phyloP scores from a whole-genome alignment of 805 yeast species.

The Monosporozyma unispora region DNA sequence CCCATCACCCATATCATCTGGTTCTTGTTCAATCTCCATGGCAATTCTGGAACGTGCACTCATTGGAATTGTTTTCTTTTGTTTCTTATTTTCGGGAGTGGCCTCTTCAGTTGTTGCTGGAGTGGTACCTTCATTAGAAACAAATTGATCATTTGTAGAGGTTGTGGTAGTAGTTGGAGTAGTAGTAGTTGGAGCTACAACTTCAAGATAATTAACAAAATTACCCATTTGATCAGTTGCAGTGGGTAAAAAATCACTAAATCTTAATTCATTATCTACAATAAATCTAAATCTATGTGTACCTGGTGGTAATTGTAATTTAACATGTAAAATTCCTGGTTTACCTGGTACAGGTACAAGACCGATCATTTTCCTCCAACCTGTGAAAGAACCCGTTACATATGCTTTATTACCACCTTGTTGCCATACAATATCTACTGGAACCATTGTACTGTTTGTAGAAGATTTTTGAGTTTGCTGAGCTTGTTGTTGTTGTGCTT shows the following conservation, averaged over 20 bases:
- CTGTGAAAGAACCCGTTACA: constrained; percentile 95
- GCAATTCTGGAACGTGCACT: constrained; percentile 46
- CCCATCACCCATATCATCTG: constrained; percentile 72
- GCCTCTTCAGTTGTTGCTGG: background rate
- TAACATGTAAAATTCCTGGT: constrained; percentile 44
- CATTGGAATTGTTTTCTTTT: constrained; percentile 11
- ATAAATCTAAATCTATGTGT: constrained; percentile 91
- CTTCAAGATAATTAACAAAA: constrained; percentile 84
- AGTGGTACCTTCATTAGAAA: background rate
- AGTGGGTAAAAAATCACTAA: constrained; percentile 83
- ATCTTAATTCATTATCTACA: constrained; percentile 85
- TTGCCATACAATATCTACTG: constrained; percentile 77
- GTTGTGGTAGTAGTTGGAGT: no score
- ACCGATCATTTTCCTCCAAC: constrained; percentile 97
- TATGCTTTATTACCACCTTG: constrained; percentile 96
- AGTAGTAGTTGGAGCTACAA: constrained; percentile 40
- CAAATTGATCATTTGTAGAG: constrained; percentile 15
- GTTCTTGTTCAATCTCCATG: constrained; percentile 30
- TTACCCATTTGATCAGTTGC: constrained; percentile 97
- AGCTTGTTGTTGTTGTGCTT: background rate
- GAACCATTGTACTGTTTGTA: constrained; percentile 22
- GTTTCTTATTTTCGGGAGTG: constrained; percentile 1
- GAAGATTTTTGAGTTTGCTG: constrained; percentile 6
- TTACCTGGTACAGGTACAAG: constrained; percentile 37
- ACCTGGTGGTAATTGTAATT: constrained; percentile 75